Evolutionary conservation across 805 yeast species (phyloP).

Genomic region (Sporopachydermia lactativora): DNA sequence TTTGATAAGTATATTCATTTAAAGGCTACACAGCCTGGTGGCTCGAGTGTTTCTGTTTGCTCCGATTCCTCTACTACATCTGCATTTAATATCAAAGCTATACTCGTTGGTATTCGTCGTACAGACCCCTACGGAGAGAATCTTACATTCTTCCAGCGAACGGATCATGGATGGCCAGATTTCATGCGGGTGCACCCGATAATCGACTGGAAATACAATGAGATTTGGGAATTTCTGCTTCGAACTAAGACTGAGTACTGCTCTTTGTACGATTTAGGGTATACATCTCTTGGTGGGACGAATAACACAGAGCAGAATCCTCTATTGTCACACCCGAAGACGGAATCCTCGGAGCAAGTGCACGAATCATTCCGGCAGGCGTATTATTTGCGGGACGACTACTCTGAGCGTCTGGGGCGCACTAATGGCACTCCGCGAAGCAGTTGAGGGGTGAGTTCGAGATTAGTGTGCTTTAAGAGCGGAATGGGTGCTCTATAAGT

Average conservation of each 20-base stretch:
- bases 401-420: constrained; percentile 39
- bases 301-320: constrained; percentile 65
- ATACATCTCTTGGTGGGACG: constrained; percentile 79
- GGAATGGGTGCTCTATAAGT: too few relatives aligned
- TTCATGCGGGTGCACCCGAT: constrained; percentile 81
- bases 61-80: constrained; percentile 23
- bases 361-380: constrained; percentile 41
- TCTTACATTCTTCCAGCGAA: constrained; percentile 46
- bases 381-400: constrained; percentile 30
- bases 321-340: constrained; percentile 20
- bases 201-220: constrained; percentile 71
- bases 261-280: constrained; percentile 64
- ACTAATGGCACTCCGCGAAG: too few relatives aligned
- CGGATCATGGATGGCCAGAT: constrained; percentile 87
- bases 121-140: constrained; percentile 72
- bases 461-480: too few relatives aligned
- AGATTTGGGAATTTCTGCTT: constrained; percentile 74
- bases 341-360: constrained; percentile 14
- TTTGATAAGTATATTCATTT: constrained; percentile 42
- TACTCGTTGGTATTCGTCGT: constrained; percentile 77
- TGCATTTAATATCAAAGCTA: constrained; percentile 40
- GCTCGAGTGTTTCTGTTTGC: constrained; percentile 10
- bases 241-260: constrained; percentile 55
- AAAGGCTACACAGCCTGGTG: not conserved
- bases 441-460: too few relatives aligned